Conservation (phyloP, 2,329 filamentous ascomycete species). For the Dissoconium aciculare region DNA sequence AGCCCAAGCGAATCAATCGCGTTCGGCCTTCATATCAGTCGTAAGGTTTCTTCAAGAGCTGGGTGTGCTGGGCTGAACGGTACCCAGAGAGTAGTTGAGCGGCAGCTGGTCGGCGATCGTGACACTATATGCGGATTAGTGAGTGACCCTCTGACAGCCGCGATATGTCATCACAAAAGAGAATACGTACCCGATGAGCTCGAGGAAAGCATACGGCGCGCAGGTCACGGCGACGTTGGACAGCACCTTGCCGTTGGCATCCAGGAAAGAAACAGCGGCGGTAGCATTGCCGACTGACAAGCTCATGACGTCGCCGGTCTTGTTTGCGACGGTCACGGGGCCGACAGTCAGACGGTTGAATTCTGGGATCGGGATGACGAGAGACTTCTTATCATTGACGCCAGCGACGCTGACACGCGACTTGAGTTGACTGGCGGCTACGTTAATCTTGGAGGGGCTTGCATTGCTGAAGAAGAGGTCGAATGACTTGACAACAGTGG, state of each 20-base stretch:
- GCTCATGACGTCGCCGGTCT: background rate
- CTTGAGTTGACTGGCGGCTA: background rate
- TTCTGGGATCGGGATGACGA: slow-evolving; percentile 1
- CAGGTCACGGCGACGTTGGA: background rate
- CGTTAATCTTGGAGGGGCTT: slow-evolving; percentile 1
- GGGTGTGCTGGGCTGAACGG: background rate
- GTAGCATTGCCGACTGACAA: background rate
- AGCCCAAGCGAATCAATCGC: no score
- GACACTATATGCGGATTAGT: no score
- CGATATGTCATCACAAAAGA: no score
- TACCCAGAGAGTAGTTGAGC: background rate
- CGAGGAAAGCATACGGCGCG: background rate
- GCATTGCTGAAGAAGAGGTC: slow-evolving; percentile 2
- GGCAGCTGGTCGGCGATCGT: background rate
- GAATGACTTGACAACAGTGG: slow-evolving; percentile 1
- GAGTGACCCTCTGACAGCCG: no score
- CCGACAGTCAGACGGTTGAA: background rate
- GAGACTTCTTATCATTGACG: background rate
- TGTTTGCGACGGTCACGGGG: background rate
- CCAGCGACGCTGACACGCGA: background rate
- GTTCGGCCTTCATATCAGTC: no score
- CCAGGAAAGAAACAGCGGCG: background rate
- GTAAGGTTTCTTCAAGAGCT: slow-evolving; percentile 1
- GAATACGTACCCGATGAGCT: no score
- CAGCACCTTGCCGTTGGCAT: background rate